Evolutionary conservation across 768 basidiomycete species (phyloP), one percentile per base, ranked within the genome.

Genomic region (Auricularia heimuer): DNA sequence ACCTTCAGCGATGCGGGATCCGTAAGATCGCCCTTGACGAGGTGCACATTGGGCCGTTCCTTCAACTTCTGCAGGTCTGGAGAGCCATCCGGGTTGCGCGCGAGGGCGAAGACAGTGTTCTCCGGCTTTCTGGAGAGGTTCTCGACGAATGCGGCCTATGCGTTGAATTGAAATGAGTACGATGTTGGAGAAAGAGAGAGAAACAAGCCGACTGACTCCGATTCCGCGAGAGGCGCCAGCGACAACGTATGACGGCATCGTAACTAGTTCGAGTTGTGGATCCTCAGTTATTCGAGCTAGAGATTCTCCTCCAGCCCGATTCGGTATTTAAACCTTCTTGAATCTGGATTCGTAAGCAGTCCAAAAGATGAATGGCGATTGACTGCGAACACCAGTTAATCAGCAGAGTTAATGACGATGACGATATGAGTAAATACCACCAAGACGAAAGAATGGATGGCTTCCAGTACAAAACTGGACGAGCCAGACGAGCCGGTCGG

Each of bases 11-110:
- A 67, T 7, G 54, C 45, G 37, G 37, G 63, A 63, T 77, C 69
- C 14, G 71, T 74, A 61, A 80, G 71, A 66, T 81, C 79, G 3
- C 74, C 75, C 63, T 77, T 65, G 36, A 81, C 8, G 16, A 78
- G 60, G 54, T 75, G 72, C 8, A 81, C 60, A 63, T 78, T 77
- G 3, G 63, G 63, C 37, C 64, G 35, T 33, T 64, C 64, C 47
- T 51, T 51, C 11, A 51, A 18, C 16, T 61, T 64, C 63, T 64
- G 37, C 14, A 71, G 62, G 37, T 44, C 62, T 2, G 58, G 54
- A 2, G 75, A 68, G 10, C 62, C 64, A 1, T 62, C 51, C 7
- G 68, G 67, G 58, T 67, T 74, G 62, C 75, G 73, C 4, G 70
- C 75, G 14, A 72, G 64, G 3, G 73, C 74, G 61, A 76, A 70